phyloP scores from a whole-genome alignment of 768 basidiomycete genomes.

The Pleurotus giganteus region DNA sequence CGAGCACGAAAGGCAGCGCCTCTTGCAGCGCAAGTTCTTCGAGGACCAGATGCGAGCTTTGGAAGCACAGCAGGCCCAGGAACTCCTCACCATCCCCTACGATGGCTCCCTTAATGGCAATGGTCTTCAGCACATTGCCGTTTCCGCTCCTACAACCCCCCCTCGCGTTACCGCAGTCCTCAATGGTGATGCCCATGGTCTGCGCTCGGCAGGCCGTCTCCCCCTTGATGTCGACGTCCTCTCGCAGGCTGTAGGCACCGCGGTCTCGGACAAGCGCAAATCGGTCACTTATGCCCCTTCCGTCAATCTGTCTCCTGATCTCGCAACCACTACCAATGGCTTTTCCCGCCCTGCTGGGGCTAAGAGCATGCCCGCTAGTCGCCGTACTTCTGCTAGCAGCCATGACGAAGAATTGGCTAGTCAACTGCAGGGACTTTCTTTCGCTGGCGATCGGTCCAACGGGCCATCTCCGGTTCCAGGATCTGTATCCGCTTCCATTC shows the following conservation, averaged over 20 bases:
- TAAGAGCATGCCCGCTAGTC: conserved; percentile 91
- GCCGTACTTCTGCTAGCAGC: conserved; percentile 84
- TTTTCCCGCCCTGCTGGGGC: conserved; percentile 72
- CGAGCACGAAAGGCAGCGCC: conserved; percentile 89
- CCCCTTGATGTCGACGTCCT: conserved; percentile 61
- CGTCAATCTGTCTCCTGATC: conserved; percentile 72
- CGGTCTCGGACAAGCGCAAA: conserved; percentile 75
- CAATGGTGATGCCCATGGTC: conserved; percentile 51
- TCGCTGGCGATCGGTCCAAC: conserved; percentile 61
- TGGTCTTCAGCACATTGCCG: conserved; percentile 72
- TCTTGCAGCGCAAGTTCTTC: conserved; percentile 83
- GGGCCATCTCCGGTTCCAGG: conserved; percentile 55
- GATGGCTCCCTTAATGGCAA: conserved; percentile 46
- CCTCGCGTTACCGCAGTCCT: conserved; percentile 76
- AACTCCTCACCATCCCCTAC: conserved; percentile 74
- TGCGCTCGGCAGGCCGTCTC: conserved; percentile 43
- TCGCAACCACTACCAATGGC: conserved; percentile 47
- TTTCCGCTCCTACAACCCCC: conserved; percentile 86
- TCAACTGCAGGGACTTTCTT: conserved; percentile 70
- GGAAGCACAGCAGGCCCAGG: conserved; percentile 88
- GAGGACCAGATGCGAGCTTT: conserved; percentile 96
- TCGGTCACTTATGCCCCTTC: conserved; percentile 83
- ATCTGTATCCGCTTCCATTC: conserved; percentile 50
- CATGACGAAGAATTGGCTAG: conserved; percentile 80
- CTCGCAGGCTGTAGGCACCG: conserved; percentile 65